Base-by-base conservation (phyloP, 2,329 filamentous ascomycete genomes). In the Aspergillus fumigatus region DNA sequence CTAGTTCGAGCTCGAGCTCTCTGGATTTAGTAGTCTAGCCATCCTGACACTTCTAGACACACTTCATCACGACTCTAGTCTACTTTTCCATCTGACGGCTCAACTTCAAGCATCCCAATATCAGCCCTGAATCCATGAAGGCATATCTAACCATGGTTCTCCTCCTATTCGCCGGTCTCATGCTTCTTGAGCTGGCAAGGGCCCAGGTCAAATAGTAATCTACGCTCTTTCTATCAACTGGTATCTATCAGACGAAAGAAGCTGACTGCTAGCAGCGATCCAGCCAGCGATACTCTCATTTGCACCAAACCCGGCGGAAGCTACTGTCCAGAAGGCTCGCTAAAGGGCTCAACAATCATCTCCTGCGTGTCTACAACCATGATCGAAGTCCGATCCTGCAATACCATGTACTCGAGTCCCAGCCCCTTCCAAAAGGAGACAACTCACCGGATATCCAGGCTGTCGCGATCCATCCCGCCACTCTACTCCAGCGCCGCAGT, bases 291-390 rank as follows among this genome's bases (percentile, higher is more conserved):
- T 53, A 51, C 32, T 8, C 55, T 67, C n/a, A 9, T 58, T 25
- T 67, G 65, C 53, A 62, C 63, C 11, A 57, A 57, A 10, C 41
- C 54, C 7, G 58, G 54, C 23, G 57, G 57, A 38, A 55, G 48
- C 26, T 67, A 65, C 54, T 67, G 65, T 35, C 26, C 50, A 43
- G 48, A 53, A 5, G 54, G 52, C 23, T 67, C 65, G 10, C 57
- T 67, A 2, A 27, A 56, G 5, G 51, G 58, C 21, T 48, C 60
- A 1, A 58, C 40, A 1, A 53, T 67, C 17, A 56, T 67, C 2
- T 58, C 58, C 17, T 67, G 65, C 48, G 47, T 38, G 17, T 59
- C 58, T 1, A 19, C 35, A 3, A 51, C 41, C 14, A 55, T 49
- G 7, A 56, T 53, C 3, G 54, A 62, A 9, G 54, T 67, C 23